phyloP scores from a whole-genome alignment of 2,329 filamentous ascomycete genomes.

The Cladophialophora chaetospira region DNA sequence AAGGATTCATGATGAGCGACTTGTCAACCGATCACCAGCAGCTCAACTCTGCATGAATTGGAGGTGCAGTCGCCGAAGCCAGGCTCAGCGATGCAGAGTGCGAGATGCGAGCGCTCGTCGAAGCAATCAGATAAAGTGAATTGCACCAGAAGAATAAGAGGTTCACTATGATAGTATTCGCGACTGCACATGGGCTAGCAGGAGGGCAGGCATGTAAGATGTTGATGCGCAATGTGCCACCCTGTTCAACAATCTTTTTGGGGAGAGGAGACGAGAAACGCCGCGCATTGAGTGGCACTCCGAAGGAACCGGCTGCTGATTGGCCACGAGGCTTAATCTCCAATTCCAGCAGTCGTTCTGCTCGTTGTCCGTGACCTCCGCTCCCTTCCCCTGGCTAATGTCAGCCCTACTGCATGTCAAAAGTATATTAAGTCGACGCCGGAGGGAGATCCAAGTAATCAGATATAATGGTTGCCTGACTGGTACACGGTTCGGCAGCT shows the following conservation, averaged over 20 bases:
- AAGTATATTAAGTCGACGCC: no score
- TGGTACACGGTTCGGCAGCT: no score
- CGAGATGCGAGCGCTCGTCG: neutral
- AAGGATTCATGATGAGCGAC: constrained; percentile 64
- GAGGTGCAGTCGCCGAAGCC: neutral
- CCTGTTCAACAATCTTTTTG: constrained; percentile 30
- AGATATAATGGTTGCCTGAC: no score
- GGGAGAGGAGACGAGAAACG: neutral
- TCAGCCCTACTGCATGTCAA: no score
- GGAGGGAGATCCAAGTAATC: no score
- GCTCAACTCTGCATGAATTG: constrained; percentile 19
- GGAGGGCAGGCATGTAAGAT: neutral
- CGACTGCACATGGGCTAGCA: neutral
- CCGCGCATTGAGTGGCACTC: neutral
- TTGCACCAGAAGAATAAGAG: no score
- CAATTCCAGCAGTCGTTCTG: neutral
- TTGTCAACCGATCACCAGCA: constrained; percentile 10
- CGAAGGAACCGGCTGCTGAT: neutral
- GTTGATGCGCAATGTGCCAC: constrained; percentile 15
- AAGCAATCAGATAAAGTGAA: no score
- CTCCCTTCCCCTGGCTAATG: no score
- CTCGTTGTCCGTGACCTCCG: neutral
- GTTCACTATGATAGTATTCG: no score
- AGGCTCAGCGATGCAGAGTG: neutral
- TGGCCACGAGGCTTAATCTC: neutral